phyloP scores from a whole-genome alignment of 768 basidiomycete species.

The Kwoniella botswanensis region DNA sequence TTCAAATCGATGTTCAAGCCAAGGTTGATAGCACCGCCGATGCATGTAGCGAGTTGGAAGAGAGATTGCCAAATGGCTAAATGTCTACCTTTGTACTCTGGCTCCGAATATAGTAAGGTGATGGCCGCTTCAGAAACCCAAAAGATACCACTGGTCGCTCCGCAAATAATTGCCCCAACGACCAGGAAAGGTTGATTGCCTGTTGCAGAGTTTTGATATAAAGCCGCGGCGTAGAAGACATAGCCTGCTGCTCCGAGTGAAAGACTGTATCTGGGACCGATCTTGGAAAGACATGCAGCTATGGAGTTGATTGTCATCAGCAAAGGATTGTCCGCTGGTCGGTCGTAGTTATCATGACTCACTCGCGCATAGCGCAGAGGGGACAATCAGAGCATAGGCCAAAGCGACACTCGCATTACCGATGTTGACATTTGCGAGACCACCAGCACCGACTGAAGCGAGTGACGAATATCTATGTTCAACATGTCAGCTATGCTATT shows the following conservation, averaged over 20 bases:
- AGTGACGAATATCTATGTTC: conserved; percentile 11
- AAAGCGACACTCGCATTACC: conserved; percentile 19
- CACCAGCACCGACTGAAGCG: conserved; percentile 23
- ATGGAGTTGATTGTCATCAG: background rate
- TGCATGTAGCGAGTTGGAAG: conserved; percentile 14
- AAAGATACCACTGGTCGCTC: conserved; percentile 23
- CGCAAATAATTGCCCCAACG: conserved; percentile 25
- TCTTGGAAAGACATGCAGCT: conserved; percentile 6
- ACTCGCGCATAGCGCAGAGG: conserved; percentile 12
- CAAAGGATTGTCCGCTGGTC: background rate
- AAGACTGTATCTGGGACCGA: conserved; percentile 8
- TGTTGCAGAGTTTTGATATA: conserved; percentile 14
- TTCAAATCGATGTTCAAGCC: conserved; percentile 21
- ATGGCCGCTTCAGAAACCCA: conserved; percentile 25
- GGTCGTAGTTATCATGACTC: background rate
- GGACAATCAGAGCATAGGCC: conserved; percentile 23
- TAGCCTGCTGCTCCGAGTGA: conserved; percentile 26
- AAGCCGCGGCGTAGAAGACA: conserved; percentile 23
- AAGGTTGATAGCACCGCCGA: conserved; percentile 24
- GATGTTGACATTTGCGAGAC: conserved; percentile 17
- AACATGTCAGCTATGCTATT: no score
- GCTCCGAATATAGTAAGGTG: conserved; percentile 22
- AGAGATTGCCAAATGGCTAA: conserved; percentile 20
- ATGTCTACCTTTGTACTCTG: conserved; percentile 16
- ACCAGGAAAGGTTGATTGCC: conserved; percentile 24